Base-by-base conservation (phyloP, 352 stramenopile species). In the Peronospora destructor region DNA sequence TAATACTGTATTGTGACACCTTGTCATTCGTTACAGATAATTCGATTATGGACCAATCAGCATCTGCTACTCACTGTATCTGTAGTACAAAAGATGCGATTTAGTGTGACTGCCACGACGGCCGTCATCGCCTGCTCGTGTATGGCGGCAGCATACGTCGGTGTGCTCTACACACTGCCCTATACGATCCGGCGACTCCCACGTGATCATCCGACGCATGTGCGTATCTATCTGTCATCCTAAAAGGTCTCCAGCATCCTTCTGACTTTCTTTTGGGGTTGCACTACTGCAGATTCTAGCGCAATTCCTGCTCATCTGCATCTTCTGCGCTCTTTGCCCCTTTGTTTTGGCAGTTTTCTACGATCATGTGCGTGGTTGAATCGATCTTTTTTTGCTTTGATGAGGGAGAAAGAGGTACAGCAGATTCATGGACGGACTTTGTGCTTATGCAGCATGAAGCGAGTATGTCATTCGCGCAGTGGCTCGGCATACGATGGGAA, bases 231-330 rank as follows among this genome's bases (percentile, higher is more conserved):
- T 35, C 13, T 23, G 16, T 12, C 3, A 19, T 19, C 35, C 8
- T 21, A 14, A 17, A 38, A 17, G 8, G 14, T 32, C 9, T 33
- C 7, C 4, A 14, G 9, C 16, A 16, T 43, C 6, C 19, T 13
- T 33, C 37, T 59, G 1, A 52, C 34, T 51, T 21, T 47, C 10
- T 56, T 3, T 36, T 49, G 21, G 11, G 7, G 10, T 34, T 34
- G 14, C n/a, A n/a, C 21, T 41, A 19, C 25, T 52, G 17, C 40
- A 94, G 84, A 94, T 95, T 54, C 65, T 90, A 11, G 83, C 79
- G 46, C 81, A 83, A 28, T 94, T 92, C 63, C 61, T 92, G 52
- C 63, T 93, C n/a, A 89, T 95, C 41, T 87, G 71, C 64, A 88
- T 94, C 32, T 84, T 91, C 51, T 92, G 84, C 40, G 80, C 74